A percentile compares a stretch with the other conserved stretches of the same genome.
These are phyloP conservation scores for Aspergillus sp. DNA, from an alignment of 2,329 filamentous ascomycete genomes.

Conservation along the genomic window DNA sequence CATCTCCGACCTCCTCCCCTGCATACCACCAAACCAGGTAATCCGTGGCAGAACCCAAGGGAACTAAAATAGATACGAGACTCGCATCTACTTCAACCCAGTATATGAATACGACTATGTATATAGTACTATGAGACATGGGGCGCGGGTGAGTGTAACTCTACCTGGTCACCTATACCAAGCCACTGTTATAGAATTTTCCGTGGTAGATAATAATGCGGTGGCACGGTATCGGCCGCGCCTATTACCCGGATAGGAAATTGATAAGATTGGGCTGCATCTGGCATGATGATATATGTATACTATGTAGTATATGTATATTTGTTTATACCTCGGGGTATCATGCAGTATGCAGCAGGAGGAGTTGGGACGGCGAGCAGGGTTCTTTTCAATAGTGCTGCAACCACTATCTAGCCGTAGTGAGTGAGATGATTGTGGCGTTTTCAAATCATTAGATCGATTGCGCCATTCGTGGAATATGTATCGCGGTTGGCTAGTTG, in stretches of 20 bases:
- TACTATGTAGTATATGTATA: not conserved
- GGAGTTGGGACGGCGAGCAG: not conserved
- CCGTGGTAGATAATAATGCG: too few species aligned
- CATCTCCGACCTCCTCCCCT: too few species aligned
- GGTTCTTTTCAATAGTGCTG: not conserved
- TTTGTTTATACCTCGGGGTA: not conserved
- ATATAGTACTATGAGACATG: not conserved
- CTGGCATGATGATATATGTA: not conserved
- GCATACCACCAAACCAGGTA: not conserved
- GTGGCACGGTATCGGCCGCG: not conserved
- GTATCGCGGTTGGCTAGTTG: not conserved
- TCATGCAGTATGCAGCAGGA: not conserved
- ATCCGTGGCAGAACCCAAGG: not conserved
- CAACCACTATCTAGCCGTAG: too few species aligned
- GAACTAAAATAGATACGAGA: not conserved
- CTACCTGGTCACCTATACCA: not conserved
- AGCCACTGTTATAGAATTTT: not conserved
- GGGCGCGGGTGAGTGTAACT: not conserved
- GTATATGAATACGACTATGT: not conserved
- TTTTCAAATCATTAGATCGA: not conserved
- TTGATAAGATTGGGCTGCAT: not conserved
- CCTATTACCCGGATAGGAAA: not conserved
- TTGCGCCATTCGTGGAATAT: not conserved
- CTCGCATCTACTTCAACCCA: not conserved
- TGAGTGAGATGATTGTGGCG: not conserved